Conservation (phyloP, 371 early-diverging fungal genomes). For the Circinella umbellata region DNA sequence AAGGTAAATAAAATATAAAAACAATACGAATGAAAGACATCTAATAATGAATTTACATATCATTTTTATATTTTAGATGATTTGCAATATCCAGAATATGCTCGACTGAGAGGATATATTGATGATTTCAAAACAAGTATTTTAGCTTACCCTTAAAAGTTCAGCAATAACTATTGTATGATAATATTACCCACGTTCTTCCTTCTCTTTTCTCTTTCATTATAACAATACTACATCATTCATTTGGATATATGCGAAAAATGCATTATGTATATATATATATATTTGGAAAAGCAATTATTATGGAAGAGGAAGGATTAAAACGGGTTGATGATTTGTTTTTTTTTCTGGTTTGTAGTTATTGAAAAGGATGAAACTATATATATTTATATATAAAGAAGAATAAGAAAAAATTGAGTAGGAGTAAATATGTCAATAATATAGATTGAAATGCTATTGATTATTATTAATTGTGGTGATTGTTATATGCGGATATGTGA, state of each 20-base stretch:
- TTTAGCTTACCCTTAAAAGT: constrained; percentile 38
- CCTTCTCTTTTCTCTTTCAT: not conserved
- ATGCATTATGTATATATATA: too few relatives aligned
- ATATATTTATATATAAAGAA: not conserved
- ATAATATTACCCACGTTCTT: not conserved
- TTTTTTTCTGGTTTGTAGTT: not conserved
- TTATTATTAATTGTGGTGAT: not conserved
- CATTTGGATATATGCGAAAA: too few relatives aligned
- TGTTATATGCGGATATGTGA: not conserved
- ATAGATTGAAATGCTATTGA: not conserved
- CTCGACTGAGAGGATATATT: constrained; percentile 43
- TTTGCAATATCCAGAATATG: constrained; percentile 47
- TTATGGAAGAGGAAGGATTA: not conserved
- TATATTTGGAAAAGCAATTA: too few relatives aligned
- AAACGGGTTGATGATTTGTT: not conserved
- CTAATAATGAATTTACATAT: constrained; percentile 1
- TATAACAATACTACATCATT: not conserved
- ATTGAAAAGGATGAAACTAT: not conserved
- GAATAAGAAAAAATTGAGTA: not conserved
- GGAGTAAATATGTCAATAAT: constrained; percentile 1
- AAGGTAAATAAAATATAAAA: constrained; percentile 31
- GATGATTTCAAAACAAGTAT: constrained; percentile 52
- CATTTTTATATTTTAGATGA: constrained; percentile 28
- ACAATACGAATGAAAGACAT: not conserved
- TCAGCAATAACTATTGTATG: not conserved